These are phyloP conservation scores for Geopyxis carbonaria DNA, from an alignment of 495 filamentous ascomycete species.

Conservation along the genomic window DNA sequence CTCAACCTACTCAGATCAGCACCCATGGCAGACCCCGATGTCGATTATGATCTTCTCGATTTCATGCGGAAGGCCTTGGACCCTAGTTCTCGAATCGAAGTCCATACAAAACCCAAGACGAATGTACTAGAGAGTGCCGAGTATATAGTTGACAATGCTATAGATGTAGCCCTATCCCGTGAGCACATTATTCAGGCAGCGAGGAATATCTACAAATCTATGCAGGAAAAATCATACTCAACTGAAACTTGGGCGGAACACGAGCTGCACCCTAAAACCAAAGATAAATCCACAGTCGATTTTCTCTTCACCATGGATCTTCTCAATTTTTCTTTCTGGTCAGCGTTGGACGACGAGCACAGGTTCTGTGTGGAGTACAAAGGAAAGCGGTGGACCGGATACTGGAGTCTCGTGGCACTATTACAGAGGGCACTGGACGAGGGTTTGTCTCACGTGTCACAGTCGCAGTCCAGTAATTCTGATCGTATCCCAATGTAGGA, in stretches of 20 bases:
- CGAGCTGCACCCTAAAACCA: constrained; percentile 72
- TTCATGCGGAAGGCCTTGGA: constrained; percentile 68
- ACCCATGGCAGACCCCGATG: constrained; percentile 34
- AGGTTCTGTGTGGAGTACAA: constrained; percentile 67
- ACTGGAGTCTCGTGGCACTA: constrained; percentile 82
- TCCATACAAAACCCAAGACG: constrained; percentile 47
- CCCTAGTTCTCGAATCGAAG: constrained; percentile 31
- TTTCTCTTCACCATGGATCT: constrained; percentile 97
- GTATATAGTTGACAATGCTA: constrained; percentile 78
- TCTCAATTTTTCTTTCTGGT: constrained; percentile 95
- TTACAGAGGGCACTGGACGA: constrained; percentile 80
- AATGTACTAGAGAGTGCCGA: constrained; percentile 68
- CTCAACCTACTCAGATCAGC: constrained; percentile 3
- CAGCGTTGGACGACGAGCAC: constrained; percentile 41
- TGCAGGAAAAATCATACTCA: constrained; percentile 71
- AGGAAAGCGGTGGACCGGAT: constrained; percentile 74
- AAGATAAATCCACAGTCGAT: constrained; percentile 58
- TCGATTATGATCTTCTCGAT: constrained; percentile 71
- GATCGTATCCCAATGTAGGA: constrained; percentile 29
- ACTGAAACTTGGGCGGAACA: constrained; percentile 72
- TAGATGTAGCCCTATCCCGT: constrained; percentile 77
- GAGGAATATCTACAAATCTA: constrained; percentile 52
- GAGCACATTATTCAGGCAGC: constrained; percentile 65
- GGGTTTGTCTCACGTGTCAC: constrained; percentile 33
- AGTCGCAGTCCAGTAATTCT: background rate